Evolutionary conservation across 192 early-diverging fungal species (phyloP).

Genomic region (Chytriomyces sp.): DNA sequence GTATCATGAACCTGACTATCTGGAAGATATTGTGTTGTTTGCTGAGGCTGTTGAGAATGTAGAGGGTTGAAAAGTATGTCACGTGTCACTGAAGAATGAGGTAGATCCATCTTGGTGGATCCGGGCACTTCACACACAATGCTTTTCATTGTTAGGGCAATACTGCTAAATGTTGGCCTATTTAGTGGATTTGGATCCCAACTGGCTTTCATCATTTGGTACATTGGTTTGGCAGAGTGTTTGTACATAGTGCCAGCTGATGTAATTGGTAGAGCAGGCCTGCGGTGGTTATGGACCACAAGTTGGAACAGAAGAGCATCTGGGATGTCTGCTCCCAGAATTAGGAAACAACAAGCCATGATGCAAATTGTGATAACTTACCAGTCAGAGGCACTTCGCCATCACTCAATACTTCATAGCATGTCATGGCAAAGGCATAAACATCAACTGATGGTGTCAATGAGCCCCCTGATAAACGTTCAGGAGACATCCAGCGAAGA

Average conservation of each 20-base stretch:
- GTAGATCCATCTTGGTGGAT: too few relatives aligned
- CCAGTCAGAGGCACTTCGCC: constrained; percentile 24
- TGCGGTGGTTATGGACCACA: constrained; percentile 12
- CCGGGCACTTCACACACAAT: not conserved
- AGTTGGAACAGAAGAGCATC: constrained; percentile 28
- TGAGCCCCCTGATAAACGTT: constrained; percentile 22
- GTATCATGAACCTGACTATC: too few relatives aligned
- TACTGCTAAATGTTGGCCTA: constrained; percentile 15
- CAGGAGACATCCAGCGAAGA: constrained; percentile 41
- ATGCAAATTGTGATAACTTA: not conserved
- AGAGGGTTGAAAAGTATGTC: too few relatives aligned
- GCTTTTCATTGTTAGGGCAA: not conserved
- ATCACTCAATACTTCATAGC: constrained; percentile 24
- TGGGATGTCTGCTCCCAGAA: constrained; percentile 5
- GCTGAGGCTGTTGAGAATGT: too few relatives aligned
- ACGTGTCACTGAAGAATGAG: too few relatives aligned
- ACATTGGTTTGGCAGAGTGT: constrained; percentile 2
- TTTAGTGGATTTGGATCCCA: constrained; percentile 31
- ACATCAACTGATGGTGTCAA: constrained; percentile 26
- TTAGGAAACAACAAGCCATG: not conserved
- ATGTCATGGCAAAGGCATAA: constrained; percentile 38
- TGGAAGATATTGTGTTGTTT: too few relatives aligned
- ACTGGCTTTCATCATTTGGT: constrained; percentile 2
- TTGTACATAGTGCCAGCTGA: not conserved
- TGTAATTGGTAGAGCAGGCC: constrained; percentile 1